Evolutionary conservation across 1,284 basidiomycete species (phyloP).

Genomic region (Polyporus tsugae): DNA sequence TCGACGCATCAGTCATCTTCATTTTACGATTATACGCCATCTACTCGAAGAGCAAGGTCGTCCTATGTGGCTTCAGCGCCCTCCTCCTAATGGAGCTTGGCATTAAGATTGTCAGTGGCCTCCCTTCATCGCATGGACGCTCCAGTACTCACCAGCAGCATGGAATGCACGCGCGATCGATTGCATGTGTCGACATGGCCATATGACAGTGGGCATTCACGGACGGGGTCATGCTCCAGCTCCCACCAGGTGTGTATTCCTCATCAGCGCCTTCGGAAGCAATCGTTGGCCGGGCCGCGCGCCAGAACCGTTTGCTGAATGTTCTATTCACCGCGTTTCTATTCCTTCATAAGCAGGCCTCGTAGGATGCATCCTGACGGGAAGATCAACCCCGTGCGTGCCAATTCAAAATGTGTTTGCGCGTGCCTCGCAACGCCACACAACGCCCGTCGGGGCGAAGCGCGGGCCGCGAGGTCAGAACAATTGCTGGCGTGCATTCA

Average conservation of each 20-base stretch:
- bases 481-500: neutral
- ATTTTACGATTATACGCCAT: conserved; percentile 37
- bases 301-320: conserved; percentile 1
- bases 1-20: conserved; percentile 34
- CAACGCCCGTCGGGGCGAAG: neutral
- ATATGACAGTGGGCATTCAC: conserved; percentile 39
- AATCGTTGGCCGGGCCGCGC: neutral
- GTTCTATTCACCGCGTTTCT: conserved; percentile 6
- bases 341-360: conserved; percentile 30
- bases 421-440: conserved; percentile 4
- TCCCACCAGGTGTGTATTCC: conserved; percentile 35
- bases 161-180: conserved; percentile 8
- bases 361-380: conserved; percentile 39
- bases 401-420: conserved; percentile 1
- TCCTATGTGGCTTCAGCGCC: conserved; percentile 29
- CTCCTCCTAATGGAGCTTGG: conserved; percentile 31
- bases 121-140: neutral
- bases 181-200: conserved; percentile 10
- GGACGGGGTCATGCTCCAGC: conserved; percentile 34
- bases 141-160: neutral
- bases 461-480: neutral
- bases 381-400: conserved; percentile 35
- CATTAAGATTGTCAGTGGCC: conserved; percentile 33
- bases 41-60: conserved; percentile 31
- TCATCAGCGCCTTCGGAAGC: neutral